A percentile compares a stretch with the other conserved stretches of the same genome.
Conservation (phyloP, 345 rosid genomes). For the Brassica nigra region DNA sequence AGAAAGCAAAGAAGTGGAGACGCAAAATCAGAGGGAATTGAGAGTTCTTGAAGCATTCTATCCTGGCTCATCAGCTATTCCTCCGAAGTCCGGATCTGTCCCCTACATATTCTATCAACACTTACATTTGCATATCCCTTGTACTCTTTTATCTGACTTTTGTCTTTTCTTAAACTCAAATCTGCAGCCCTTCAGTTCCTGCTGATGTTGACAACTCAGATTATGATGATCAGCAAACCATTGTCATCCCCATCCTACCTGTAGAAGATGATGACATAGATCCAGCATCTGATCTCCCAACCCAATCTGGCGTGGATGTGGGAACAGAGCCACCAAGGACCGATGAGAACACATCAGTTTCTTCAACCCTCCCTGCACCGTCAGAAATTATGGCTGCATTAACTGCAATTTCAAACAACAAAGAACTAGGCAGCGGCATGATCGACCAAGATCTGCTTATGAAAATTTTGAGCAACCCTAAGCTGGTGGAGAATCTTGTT, state of each 20-base stretch:
- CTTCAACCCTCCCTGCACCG: constrained; percentile 45
- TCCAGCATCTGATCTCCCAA: constrained; percentile 42
- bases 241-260: constrained; percentile 70
- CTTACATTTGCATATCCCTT: background rate
- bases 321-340: constrained; percentile 27
- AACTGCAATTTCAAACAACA: constrained; percentile 64
- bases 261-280: constrained; percentile 91
- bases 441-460: constrained; percentile 84
- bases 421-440: constrained; percentile 56
- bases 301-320: constrained; percentile 20
- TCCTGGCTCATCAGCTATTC: constrained; percentile 90
- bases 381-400: constrained; percentile 68
- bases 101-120: constrained; percentile 12
- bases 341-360: constrained; percentile 45
- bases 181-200: constrained; percentile 60
- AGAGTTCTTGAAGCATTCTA: constrained; percentile 96
- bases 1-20: constrained; percentile 77
- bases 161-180: constrained; percentile 2
- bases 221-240: constrained; percentile 50
- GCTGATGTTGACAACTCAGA: constrained; percentile 48
- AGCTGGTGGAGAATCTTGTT: constrained; percentile 71
- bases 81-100: constrained; percentile 59
- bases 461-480: constrained; percentile 76
- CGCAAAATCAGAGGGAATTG: constrained; percentile 76
- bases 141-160: constrained; percentile 7